These are phyloP conservation scores for Penicillium ucsense DNA, from an alignment of 495 filamentous ascomycete species.

Conservation along the genomic window DNA sequence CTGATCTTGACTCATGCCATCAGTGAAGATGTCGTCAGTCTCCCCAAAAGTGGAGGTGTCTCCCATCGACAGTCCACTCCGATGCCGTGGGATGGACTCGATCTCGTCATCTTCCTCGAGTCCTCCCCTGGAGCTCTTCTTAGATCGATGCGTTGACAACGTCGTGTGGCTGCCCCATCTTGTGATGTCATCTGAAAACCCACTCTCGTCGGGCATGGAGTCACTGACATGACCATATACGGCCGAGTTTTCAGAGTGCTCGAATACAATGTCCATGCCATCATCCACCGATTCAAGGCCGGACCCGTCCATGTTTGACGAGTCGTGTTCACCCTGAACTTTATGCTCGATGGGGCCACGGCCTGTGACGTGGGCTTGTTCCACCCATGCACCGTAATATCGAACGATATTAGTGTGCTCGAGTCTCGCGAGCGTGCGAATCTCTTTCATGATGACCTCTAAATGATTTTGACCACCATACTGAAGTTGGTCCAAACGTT, in stretches of 20 bases:
- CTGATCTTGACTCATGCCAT: constrained; percentile 34
- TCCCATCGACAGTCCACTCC: constrained; percentile 19
- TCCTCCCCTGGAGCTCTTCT: constrained; percentile 22
- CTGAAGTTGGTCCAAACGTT: constrained; percentile 35
- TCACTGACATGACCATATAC: constrained; percentile 5
- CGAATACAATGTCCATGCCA: constrained; percentile 37
- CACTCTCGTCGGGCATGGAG: constrained; percentile 17
- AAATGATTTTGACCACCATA: constrained; percentile 37
- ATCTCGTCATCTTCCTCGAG: constrained; percentile 29
- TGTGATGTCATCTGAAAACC: constrained; percentile 9
- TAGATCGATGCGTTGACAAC: constrained; percentile 18
- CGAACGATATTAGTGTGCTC: constrained; percentile 46
- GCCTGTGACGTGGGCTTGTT: constrained; percentile 27
- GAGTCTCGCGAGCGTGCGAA: constrained; percentile 42
- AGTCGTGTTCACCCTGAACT: constrained; percentile 12
- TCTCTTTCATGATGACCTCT: constrained; percentile 43
- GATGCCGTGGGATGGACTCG: constrained; percentile 33
- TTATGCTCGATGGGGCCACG: constrained; percentile 8
- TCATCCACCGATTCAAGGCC: constrained; percentile 15
- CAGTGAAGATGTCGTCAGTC: constrained; percentile 42
- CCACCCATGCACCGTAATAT: constrained; percentile 45
- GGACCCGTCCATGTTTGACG: constrained; percentile 4
- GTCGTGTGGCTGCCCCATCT: constrained; percentile 19
- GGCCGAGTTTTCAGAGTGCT: constrained; percentile 19
- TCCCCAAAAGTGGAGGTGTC: constrained; percentile 25